phyloP scores from a whole-genome alignment of 345 rosid species.

The Iberis pinnata region DNA sequence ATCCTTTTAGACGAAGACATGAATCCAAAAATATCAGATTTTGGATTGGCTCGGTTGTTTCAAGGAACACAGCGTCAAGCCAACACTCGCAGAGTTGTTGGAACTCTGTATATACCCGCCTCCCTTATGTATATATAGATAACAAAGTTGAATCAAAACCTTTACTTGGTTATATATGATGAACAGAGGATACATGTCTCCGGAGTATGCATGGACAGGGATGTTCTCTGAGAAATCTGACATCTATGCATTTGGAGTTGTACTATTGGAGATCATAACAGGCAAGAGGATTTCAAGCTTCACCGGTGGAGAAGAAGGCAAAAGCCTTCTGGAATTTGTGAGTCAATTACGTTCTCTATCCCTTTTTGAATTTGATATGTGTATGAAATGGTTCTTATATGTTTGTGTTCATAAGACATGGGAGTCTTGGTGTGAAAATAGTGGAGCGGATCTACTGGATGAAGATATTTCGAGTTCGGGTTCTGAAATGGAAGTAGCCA shows the following conservation, averaged over 20 bases:
- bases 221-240: conserved; percentile 64
- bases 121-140: not conserved
- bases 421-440: conserved; percentile 22
- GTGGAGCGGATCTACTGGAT: conserved; percentile 27
- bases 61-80: conserved; percentile 33
- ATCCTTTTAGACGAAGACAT: conserved; percentile 35
- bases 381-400: not conserved
- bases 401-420: conserved; percentile 20
- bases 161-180: not conserved
- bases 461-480: conserved; percentile 7
- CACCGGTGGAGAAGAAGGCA: conserved; percentile 28
- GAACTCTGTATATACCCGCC: conserved; percentile 39
- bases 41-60: conserved; percentile 42
- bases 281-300: conserved; percentile 39
- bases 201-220: conserved; percentile 65
- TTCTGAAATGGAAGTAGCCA: conserved; percentile 16
- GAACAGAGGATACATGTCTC: conserved; percentile 71
- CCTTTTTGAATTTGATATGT: conserved; percentile 1
- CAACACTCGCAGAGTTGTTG: conserved; percentile 35
- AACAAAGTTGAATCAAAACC: not conserved
- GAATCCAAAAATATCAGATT: conserved; percentile 32
- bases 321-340: conserved; percentile 26
- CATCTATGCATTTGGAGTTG: conserved; percentile 60
- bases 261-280: conserved; percentile 50
- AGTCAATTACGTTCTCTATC: not conserved